phyloP scores from a whole-genome alignment of 768 basidiomycete species.

The Suillus lakei region DNA sequence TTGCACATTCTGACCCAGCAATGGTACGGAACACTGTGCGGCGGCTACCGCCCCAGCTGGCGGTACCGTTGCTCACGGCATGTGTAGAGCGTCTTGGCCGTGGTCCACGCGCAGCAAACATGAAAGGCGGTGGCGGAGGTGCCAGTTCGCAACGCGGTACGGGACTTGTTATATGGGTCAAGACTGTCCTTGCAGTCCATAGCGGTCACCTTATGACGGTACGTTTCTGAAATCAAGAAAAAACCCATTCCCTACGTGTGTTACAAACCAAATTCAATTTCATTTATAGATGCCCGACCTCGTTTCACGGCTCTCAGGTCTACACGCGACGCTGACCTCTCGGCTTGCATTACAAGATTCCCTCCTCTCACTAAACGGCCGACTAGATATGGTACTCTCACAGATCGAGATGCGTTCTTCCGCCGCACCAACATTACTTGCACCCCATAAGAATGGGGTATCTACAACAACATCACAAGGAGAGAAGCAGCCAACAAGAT shows the following conservation, averaged over 20 bases:
- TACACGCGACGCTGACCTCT: slow-evolving; percentile 81
- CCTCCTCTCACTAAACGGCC: slow-evolving; percentile 83
- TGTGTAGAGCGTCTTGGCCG: slow-evolving; percentile 89
- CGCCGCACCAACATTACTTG: slow-evolving; percentile 61
- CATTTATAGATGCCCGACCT: slow-evolving; percentile 83
- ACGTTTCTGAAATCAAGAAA: slow-evolving; percentile 35
- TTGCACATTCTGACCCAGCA: slow-evolving; percentile 78
- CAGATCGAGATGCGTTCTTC: slow-evolving; percentile 91
- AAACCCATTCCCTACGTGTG: background rate
- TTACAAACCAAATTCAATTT: slow-evolving; percentile 13
- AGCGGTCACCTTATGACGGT: slow-evolving; percentile 95
- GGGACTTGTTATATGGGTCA: slow-evolving; percentile 76
- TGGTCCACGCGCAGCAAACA: slow-evolving; percentile 68
- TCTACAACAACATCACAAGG: slow-evolving; percentile 37
- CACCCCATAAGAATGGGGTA: slow-evolving; percentile 43
- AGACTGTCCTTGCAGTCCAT: slow-evolving; percentile 82
- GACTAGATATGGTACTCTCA: slow-evolving; percentile 91
- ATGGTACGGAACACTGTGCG: slow-evolving; percentile 89
- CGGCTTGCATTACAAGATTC: slow-evolving; percentile 85
- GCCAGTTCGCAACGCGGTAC: slow-evolving; percentile 79
- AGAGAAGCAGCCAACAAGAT: slow-evolving; percentile 50
- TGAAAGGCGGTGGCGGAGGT: slow-evolving; percentile 79
- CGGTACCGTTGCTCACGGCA: slow-evolving; percentile 82
- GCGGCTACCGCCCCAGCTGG: slow-evolving; percentile 84
- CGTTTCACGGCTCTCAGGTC: slow-evolving; percentile 81